Percentiles rank a stretch among this genome's conserved stretches.
Evolutionary conservation across 495 filamentous ascomycete species (phyloP).

Genomic region (Rostrohypoxylon terebratum): DNA sequence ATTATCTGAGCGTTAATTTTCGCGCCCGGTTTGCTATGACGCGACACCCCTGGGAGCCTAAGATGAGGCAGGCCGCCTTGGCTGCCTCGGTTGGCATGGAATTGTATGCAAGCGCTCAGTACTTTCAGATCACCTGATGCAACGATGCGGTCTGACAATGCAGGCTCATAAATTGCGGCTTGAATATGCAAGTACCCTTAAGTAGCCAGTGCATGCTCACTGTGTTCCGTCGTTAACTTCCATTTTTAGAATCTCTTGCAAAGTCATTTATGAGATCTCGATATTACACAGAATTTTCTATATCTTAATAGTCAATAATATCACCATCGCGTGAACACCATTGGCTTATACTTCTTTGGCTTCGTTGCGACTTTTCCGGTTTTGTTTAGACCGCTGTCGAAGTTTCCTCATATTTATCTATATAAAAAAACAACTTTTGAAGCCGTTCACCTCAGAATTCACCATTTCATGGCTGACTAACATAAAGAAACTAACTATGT

Average conservation of each 20-base stretch:
- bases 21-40: conserved; percentile 33
- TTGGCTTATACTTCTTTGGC: neutral
- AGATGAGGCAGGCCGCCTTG: conserved; percentile 26
- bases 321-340: neutral
- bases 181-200: conserved; percentile 44
- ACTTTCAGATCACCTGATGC: conserved; percentile 47
- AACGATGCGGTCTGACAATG: conserved; percentile 47
- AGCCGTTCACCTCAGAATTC: too few species aligned
- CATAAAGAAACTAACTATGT: too few species aligned
- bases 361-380: neutral
- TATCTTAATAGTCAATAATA: neutral
- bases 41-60: conserved; percentile 33
- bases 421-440: neutral
- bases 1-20: conserved; percentile 35
- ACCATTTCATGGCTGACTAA: too few species aligned
- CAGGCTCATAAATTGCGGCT: conserved; percentile 45
- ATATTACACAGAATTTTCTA: neutral
- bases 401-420: neutral
- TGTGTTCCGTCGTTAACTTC: conserved; percentile 12
- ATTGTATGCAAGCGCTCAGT: conserved; percentile 43
- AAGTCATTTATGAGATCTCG: neutral
- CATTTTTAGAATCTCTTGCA: neutral
- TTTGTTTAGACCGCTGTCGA: neutral
- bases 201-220: conserved; percentile 40
- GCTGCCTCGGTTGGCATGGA: conserved; percentile 36